phyloP scores from a whole-genome alignment of 2,329 filamentous ascomycete species.

The Lasiodiplodia hormozganensis region DNA sequence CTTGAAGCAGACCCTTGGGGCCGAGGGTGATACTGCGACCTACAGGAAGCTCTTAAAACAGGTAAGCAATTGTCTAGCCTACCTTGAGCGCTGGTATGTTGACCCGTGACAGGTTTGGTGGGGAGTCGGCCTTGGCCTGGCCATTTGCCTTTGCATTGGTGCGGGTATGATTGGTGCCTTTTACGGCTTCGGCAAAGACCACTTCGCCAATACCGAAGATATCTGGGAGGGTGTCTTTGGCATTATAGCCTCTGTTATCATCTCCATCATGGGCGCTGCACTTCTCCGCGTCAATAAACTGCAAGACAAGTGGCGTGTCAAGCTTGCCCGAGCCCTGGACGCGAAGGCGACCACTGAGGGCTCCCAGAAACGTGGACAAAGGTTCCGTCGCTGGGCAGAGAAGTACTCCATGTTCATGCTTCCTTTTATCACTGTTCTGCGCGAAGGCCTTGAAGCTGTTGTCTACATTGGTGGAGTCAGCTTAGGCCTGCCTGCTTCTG shows the following conservation, averaged over 20 bases:
- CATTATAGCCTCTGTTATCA: conserved; percentile 77
- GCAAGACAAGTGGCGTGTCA: conserved; percentile 85
- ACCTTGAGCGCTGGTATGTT: background rate
- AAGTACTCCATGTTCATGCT: conserved; percentile 87
- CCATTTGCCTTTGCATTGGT: conserved; percentile 71
- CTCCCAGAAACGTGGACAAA: conserved; percentile 37
- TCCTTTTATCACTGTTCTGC: conserved; percentile 83
- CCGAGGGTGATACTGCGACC: conserved; percentile 64
- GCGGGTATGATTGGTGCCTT: conserved; percentile 73
- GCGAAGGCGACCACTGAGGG: conserved; percentile 45
- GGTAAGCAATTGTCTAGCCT: conserved; percentile 46
- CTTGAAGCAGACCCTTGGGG: conserved; percentile 79
- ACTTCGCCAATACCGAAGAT: conserved; percentile 72
- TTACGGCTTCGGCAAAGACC: conserved; percentile 71
- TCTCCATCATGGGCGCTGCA: conserved; percentile 80
- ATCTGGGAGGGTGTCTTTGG: conserved; percentile 83
- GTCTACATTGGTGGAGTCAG: conserved; percentile 87
- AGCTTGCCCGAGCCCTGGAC: conserved; percentile 75
- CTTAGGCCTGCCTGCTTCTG: conserved; percentile 73
- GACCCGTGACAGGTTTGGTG: conserved; percentile 65
- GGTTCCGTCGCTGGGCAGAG: conserved; percentile 71
- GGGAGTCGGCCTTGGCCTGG: conserved; percentile 67
- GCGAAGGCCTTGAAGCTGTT: conserved; percentile 85
- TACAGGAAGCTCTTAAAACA: conserved; percentile 74
- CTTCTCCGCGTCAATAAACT: conserved; percentile 83